Conservation (phyloP, 2,329 filamentous ascomycete species). For the Fusarium drepaniforme region DNA sequence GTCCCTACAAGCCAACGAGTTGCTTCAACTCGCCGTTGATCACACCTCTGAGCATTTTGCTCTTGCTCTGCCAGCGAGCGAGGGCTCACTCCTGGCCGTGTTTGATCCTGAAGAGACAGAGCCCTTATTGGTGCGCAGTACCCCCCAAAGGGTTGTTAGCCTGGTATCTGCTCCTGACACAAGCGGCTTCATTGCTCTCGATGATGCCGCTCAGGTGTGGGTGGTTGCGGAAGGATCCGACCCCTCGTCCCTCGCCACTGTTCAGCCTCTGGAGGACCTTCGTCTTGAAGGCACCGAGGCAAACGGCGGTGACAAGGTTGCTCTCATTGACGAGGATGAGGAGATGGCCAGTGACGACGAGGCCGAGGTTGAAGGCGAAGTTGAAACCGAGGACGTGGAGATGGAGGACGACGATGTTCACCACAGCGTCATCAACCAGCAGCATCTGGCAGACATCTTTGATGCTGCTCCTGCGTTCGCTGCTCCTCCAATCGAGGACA, state of each 20-base stretch:
- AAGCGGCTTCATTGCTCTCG: constrained; percentile 81
- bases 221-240: constrained; percentile 70
- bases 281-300: constrained; percentile 57
- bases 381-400: constrained; percentile 59
- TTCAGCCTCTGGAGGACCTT: constrained; percentile 67
- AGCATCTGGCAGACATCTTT: constrained; percentile 78
- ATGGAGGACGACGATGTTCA: constrained; percentile 63
- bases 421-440: constrained; percentile 73
- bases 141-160: constrained; percentile 72
- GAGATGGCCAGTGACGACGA: constrained; percentile 58
- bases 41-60: constrained; percentile 73
- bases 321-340: constrained; percentile 55
- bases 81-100: constrained; percentile 70
- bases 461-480: constrained; percentile 77
- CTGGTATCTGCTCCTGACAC: constrained; percentile 73
- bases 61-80: constrained; percentile 63
- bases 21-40: constrained; percentile 80
- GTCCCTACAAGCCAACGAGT: constrained; percentile 53
- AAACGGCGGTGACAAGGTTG: constrained; percentile 43
- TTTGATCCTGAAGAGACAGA: constrained; percentile 73
- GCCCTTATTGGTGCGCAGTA: constrained; percentile 69
- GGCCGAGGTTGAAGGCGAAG: constrained; percentile 50
- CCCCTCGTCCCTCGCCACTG: constrained; percentile 63
- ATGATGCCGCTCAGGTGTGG: constrained; percentile 81
- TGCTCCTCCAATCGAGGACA: constrained; percentile 78